Evolutionary conservation across 2,329 filamentous ascomycete genomes (phyloP), one percentile per base, ranked within the genome.

Genomic region (Nothophaeocryptopus gaeumannii): DNA sequence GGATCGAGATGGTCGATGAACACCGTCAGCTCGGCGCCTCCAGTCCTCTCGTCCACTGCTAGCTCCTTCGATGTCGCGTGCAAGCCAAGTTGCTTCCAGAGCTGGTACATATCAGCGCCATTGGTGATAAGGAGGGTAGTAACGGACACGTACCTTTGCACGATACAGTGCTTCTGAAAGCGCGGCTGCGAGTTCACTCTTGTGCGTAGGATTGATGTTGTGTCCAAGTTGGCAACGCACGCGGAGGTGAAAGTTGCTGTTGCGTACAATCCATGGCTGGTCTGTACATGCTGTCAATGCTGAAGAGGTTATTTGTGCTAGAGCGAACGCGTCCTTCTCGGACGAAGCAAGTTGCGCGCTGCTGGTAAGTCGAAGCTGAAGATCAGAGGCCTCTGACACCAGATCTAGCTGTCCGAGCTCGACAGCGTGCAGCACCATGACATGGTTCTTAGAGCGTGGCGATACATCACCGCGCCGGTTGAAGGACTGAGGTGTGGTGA

Each of bases 231-330:
- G 26, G 5, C 59, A 32, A 8, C 33, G 20, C n/a, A 62, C 20
- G 3, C 60, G 51, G 10, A 73, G 52, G 14, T 63, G 60, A 54
- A 73, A 62, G 12, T 60, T 62, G 33, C 62, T 58, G 7, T 62
- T 67, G 11, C 65, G 62, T 15, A 52, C 49, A n/a, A 70, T 60
- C 68, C 69, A 74, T 13, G 52, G 45, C 11, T 20, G 35, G 16
- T 30, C 33, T 39, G 39, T 34, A 5, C 31, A 8, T n/a, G 41
- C n/a, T 13, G 26, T 47, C 44, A 50, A 42, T 44, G 38, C 39
- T 47, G 47, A 41, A 2, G 5, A 36, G 10, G 43, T 51, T 34
- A 58, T 47, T 44, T 30, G 36, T 13, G 32, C 16, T 3, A 47
- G 38, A 39, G 29, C 35, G 37, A 20, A 16, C 41, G 41, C 41